phyloP scores from a whole-genome alignment of 2,329 filamentous ascomycete species.

The Aspergillus latus region DNA sequence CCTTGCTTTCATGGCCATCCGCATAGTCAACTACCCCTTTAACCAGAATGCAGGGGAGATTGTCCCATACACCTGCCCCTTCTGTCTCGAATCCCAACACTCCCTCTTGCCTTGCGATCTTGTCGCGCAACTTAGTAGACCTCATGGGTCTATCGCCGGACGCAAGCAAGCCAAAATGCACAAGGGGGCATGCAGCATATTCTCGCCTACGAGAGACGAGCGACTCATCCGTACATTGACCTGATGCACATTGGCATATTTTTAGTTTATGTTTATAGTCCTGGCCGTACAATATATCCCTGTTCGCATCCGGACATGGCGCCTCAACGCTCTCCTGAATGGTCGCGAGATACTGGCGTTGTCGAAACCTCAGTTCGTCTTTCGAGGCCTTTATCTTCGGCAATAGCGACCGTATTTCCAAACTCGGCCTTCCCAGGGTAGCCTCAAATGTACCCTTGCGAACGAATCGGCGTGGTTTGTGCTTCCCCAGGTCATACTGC shows the following conservation, averaged over 20 bases:
- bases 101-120: slow-evolving; percentile 22
- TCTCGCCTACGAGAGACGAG: neutral
- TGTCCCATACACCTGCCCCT: slow-evolving; percentile 38
- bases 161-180: slow-evolving; percentile 35
- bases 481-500: slow-evolving; percentile 28
- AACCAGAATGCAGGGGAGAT: slow-evolving; percentile 30
- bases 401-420: slow-evolving; percentile 14
- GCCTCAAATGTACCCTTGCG: slow-evolving; percentile 17
- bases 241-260: neutral
- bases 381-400: slow-evolving; percentile 1
- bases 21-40: slow-evolving; percentile 45
- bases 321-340: neutral
- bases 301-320: neutral
- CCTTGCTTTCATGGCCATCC: slow-evolving; percentile 42
- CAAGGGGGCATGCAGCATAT: neutral
- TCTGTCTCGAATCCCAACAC: slow-evolving; percentile 40
- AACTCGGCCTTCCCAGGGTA: neutral
- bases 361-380: neutral
- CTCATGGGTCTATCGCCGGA: slow-evolving; percentile 40
- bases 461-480: slow-evolving; percentile 18
- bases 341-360: neutral
- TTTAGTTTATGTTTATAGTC: neutral
- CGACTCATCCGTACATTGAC: neutral
- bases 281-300: neutral
- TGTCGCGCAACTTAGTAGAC: slow-evolving; percentile 32